phyloP scores from a whole-genome alignment of 306 rosid genomes.

The Vigna unguiculata region DNA sequence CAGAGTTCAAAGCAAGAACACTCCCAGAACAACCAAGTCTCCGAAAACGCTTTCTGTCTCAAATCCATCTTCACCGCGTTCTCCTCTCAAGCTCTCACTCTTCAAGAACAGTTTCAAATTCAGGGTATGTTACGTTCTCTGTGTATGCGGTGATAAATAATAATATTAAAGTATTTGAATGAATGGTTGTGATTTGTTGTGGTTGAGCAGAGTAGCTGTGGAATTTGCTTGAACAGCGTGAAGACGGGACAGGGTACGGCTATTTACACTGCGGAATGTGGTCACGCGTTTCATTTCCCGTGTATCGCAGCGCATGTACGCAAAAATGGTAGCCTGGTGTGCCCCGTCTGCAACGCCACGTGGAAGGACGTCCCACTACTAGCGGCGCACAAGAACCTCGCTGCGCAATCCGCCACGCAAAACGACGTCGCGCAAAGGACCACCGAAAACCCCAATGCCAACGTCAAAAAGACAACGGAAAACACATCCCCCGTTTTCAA shows the following conservation, averaged over 20 bases:
- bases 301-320: constrained; percentile 80
- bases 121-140: constrained; percentile 55
- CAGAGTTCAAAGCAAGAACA: constrained; percentile 51
- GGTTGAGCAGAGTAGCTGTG: constrained; percentile 83
- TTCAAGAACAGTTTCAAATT: constrained; percentile 97
- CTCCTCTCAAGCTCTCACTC: constrained; percentile 86
- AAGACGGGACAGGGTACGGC: constrained; percentile 97
- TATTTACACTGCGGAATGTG: constrained; percentile 94
- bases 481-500: constrained; percentile 42
- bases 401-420: constrained; percentile 31
- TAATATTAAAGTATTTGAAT: neutral
- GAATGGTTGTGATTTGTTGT: neutral
- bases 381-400: constrained; percentile 65
- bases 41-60: constrained; percentile 52
- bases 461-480: constrained; percentile 16
- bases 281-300: constrained; percentile 93
- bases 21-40: constrained; percentile 58
- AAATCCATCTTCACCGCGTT: constrained; percentile 86
- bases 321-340: constrained; percentile 69
- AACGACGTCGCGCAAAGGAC: constrained; percentile 30
- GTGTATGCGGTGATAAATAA: neutral
- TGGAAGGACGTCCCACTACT: constrained; percentile 95
- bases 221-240: constrained; percentile 89
- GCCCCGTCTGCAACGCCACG: constrained; percentile 83
- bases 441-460: constrained; percentile 36